phyloP scores from a whole-genome alignment of 1,284 basidiomycete species.

The Cerrena zonata region DNA sequence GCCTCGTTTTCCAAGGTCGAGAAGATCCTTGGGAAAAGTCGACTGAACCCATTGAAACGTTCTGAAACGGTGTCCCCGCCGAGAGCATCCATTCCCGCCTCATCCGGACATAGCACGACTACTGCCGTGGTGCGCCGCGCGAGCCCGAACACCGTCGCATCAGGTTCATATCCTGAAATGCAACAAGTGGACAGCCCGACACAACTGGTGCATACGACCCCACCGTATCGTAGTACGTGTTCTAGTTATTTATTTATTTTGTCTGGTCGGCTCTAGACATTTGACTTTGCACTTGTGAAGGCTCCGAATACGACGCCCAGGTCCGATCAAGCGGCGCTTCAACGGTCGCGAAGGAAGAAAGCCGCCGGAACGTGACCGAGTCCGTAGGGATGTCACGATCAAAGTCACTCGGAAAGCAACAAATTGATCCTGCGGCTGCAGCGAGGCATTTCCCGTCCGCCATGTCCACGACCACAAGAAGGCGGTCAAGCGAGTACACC shows the following conservation, averaged over 20 bases:
- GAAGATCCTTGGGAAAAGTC: constrained; percentile 30
- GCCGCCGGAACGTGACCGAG: neutral
- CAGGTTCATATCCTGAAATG: neutral
- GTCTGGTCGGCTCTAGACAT: neutral
- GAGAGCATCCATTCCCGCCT: too few species aligned
- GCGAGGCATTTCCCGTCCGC: neutral
- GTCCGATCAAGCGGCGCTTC: neutral
- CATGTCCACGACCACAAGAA: neutral
- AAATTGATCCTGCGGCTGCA: neutral
- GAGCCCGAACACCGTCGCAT: neutral
- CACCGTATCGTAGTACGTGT: neutral
- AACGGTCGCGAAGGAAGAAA: neutral
- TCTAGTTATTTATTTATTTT: neutral
- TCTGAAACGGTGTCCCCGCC: neutral
- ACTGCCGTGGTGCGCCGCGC: too few species aligned
- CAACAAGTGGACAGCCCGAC: neutral
- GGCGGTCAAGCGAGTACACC: constrained; percentile 4
- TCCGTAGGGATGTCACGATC: neutral
- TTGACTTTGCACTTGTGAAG: neutral
- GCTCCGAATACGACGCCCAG: neutral
- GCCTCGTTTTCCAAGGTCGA: constrained; percentile 31
- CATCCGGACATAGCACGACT: neutral
- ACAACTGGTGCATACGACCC: neutral
- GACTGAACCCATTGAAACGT: neutral
- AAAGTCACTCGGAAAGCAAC: neutral